Base-by-base conservation (phyloP, 352 stramenopile genomes). In the Globisporangium acanthophoron region DNA sequence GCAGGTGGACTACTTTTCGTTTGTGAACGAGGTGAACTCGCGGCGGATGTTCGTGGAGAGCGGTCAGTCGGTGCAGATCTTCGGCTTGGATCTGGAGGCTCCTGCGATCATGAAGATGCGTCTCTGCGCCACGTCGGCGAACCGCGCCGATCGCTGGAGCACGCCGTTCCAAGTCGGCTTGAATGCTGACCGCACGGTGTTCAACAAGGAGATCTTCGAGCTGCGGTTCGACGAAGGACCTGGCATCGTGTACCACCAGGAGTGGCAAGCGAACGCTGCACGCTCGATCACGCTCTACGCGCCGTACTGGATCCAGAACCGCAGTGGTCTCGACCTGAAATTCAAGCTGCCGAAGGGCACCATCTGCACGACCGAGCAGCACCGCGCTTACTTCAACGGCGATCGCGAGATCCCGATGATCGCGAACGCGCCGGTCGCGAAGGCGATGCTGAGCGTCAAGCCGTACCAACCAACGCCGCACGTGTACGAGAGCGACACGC, bases 281-380 rank as follows among this genome's bases (percentile, higher is more conserved):
- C 81, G 86, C 21, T 80, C 69, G 7, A 61, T 92, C n/a, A 78
- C 76, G 46, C 60, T 95, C 20, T 92, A 76, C 49, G 73, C 69
- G 12, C 86, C 83, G 5, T 95, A 87, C 60, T 95, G 86, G 86
- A 87, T 95, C 59, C 84, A 92, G 58, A 95, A 95, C 59, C 78
- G 80, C 37, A 87, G 71, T 56, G 86, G 86, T 8, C 69, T 95
- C 11, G 86, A 95, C 35, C 62, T 94, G 43, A 64, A 66, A 3
- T 80, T 89, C 56, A 88, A 86, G 39, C 21, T 92, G 16, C 61
- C 72, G 24, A 80, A 87, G 53, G 82, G 80, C 35, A 69, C 71
- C 9, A 48, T 79, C 13, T 90, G 73, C 52, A 71, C 82, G 18
- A 59, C 80, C 16, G 82, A 94, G 50, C 60, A 90, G 35, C 86